Conservation (phyloP, 352 stramenopile genomes). For the Globisporangium alternatum region DNA sequence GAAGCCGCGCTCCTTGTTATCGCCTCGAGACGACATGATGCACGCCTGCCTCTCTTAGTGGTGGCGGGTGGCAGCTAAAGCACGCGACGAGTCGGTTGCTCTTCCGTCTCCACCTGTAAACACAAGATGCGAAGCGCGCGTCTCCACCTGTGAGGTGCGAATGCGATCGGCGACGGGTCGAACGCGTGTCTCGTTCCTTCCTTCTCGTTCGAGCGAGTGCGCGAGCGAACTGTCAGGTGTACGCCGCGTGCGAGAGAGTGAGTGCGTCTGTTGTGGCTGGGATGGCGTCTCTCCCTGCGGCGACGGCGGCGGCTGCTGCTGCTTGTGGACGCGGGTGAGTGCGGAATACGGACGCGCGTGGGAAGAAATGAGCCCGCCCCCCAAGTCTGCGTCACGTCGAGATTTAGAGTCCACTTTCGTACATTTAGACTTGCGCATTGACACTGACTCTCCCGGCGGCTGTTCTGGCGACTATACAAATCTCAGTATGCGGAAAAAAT, state of each 20-base stretch:
- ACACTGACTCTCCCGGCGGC: conserved; percentile 6
- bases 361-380: conserved; percentile 9
- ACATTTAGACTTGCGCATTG: conserved; percentile 6
- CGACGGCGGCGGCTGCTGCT: not conserved
- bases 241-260: not conserved
- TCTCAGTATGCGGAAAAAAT: not conserved
- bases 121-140: not conserved
- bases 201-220: not conserved
- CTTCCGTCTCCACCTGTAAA: too few relatives aligned
- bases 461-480: not conserved
- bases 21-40: conserved; percentile 32
- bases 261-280: not conserved
- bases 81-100: not conserved
- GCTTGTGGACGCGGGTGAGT: not conserved
- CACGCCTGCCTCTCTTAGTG: not conserved
- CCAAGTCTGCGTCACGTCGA: conserved; percentile 2
- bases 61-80: not conserved
- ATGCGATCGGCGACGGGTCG: conserved; percentile 6
- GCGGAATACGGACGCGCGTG: conserved; percentile 7
- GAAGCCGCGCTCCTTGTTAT: conserved; percentile 42
- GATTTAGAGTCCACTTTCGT: conserved; percentile 5
- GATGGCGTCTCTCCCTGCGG: not conserved
- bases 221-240: not conserved
- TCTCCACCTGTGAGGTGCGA: not conserved
- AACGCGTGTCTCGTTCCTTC: conserved; percentile 3